Base-by-base conservation (phyloP, 441 rosid genomes). In the Eutrema salsugineum region DNA sequence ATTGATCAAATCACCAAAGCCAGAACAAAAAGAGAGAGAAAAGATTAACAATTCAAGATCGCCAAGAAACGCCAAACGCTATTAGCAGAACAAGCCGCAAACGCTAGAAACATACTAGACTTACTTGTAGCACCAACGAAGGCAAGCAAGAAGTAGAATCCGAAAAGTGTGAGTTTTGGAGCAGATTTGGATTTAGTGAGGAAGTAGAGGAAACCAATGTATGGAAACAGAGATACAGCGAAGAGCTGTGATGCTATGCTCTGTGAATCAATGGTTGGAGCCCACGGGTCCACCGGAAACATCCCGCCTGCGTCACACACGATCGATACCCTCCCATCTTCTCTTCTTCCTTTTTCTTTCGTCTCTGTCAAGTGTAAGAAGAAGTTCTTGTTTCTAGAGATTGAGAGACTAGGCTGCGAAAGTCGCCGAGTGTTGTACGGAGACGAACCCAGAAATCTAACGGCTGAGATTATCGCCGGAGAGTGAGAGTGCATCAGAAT, bases 111-210 rank as follows among this genome's bases (percentile, higher is more conserved):
- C 15, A 46, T 38, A 59, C 4, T 9, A 43, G 39, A 82, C 96
- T 83, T 64, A 93, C 97, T 86, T 67, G 97, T 88, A 39, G 99
- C 97, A 11, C 94, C 97, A 17, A 89, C 96, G 51, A 93, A 93
- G 53, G 86, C 93, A 50, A 91, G 98, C 85, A 88, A 83, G 89
- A 93, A 93, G 80, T 87, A 91, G 91, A 89, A 88, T 7, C 99
- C 97, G 57, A 94, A 94, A 19, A 90, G 95, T 66, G 97, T 90
- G 56, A 87, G 93, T 54, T 84, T 82, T 6, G 97, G 96, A 68
- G 96, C 81, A 32, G 97, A 70, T 85, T 86, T 91, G 28, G 97
- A 94, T 70, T 84, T 88, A 33, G 91, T 91, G 75, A 94, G 85
- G 83, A 88, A 91, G 77, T 91, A 93, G 80, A 93, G 81, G 83